These are phyloP conservation scores for Phoma sp. DNA, from an alignment of 2,329 filamentous ascomycete genomes.

Conservation along the genomic window DNA sequence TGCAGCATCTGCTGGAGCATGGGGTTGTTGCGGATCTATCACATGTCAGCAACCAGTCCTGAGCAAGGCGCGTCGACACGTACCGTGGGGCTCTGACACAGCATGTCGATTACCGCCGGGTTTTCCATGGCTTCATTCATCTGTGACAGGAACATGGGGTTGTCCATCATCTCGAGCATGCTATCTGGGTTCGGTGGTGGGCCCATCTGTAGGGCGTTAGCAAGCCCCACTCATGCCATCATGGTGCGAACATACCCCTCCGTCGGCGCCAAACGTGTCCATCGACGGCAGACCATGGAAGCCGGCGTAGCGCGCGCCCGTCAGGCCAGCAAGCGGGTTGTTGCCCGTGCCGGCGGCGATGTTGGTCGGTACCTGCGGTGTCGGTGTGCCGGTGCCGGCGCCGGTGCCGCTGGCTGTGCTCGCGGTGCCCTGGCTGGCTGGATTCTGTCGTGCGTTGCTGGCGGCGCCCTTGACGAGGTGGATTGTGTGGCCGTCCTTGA, in stretches of 20 bases:
- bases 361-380: slow-evolving; percentile 72
- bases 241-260: slow-evolving; percentile 73
- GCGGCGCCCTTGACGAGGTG: slow-evolving; percentile 96
- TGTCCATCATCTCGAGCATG: slow-evolving; percentile 82
- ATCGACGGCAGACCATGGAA: slow-evolving; percentile 86
- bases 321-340: slow-evolving; percentile 88
- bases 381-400: slow-evolving; percentile 56
- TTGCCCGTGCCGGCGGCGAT: slow-evolving; percentile 81
- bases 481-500: slow-evolving; percentile 93
- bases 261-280: slow-evolving; percentile 91
- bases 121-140: slow-evolving; percentile 97
- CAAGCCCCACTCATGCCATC: neutral
- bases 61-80: neutral
- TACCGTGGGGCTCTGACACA: slow-evolving; percentile 62
- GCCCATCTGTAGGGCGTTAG: slow-evolving; percentile 73
- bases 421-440: slow-evolving; percentile 55
- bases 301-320: slow-evolving; percentile 91
- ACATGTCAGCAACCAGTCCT: slow-evolving; percentile 18
- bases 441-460: slow-evolving; percentile 74
- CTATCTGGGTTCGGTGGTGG: slow-evolving; percentile 82
- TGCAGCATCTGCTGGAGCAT: slow-evolving; percentile 86
- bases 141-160: slow-evolving; percentile 83
- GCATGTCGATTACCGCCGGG: slow-evolving; percentile 91
- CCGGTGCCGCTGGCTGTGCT: slow-evolving; percentile 46
- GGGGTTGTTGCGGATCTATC: slow-evolving; percentile 79